Conservation (phyloP, 164 flowering plant species). For the Piper betle region DNA sequence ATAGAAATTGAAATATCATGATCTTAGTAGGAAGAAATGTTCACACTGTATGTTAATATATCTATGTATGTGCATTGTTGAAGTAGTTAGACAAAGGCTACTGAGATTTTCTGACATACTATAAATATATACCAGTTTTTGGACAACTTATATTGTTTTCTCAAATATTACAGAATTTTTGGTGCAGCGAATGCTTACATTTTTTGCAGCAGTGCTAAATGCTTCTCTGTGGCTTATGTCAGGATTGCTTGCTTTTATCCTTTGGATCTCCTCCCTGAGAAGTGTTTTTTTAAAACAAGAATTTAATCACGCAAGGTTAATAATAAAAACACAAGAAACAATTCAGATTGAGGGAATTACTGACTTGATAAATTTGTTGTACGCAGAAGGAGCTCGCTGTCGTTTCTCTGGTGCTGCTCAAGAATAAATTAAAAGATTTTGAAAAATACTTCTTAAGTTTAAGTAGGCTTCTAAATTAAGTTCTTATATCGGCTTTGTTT, state of each 20-base stretch:
- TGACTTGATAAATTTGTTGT: slow-evolving; percentile 75
- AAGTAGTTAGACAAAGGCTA: neutral
- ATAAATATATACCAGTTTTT: neutral
- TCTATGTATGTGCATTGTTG: neutral
- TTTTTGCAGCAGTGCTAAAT: slow-evolving; percentile 48
- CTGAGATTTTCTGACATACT: neutral
- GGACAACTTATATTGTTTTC: neutral
- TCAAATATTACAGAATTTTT: neutral
- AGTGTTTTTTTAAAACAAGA: neutral
- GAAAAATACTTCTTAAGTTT: no score
- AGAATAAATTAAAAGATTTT: neutral
- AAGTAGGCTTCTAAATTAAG: neutral
- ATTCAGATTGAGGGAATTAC: slow-evolving; percentile 8
- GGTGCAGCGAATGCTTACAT: slow-evolving; percentile 19
- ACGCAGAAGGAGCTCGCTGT: slow-evolving; percentile 83
- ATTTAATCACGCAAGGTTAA: neutral
- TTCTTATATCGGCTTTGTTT: neutral
- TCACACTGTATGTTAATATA: neutral
- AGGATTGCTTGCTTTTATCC: slow-evolving; percentile 48
- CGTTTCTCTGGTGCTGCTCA: slow-evolving; percentile 57
- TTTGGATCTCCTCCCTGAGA: slow-evolving; percentile 46
- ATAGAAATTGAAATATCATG: neutral
- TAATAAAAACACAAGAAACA: neutral
- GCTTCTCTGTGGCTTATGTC: slow-evolving; percentile 46
- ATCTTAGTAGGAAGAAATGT: neutral